Evolutionary conservation across 1,284 basidiomycete species (phyloP).

Genomic region (Mixia osmundae): DNA sequence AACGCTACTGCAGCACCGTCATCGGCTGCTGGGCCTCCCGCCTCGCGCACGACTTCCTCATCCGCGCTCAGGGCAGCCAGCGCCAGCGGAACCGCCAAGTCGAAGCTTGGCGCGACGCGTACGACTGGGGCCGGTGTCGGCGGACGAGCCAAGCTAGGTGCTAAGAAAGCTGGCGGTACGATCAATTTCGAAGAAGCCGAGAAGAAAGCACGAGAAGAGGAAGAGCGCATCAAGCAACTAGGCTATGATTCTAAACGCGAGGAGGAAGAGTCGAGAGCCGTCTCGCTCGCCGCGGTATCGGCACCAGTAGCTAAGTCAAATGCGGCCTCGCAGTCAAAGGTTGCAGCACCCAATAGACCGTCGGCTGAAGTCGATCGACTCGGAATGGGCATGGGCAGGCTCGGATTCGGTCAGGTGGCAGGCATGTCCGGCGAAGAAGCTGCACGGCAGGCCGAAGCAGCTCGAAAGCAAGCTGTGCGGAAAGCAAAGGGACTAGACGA

Average conservation of each 20-base stretch:
- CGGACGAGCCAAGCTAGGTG: conserved; percentile 36
- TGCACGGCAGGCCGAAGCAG: conserved; percentile 13
- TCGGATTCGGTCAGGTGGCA: conserved; percentile 59
- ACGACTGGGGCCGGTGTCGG: conserved; percentile 31
- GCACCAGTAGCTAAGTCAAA: conserved; percentile 20
- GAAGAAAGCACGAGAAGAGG: conserved; percentile 61
- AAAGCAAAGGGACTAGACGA: conserved; percentile 11
- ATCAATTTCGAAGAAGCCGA: conserved; percentile 85
- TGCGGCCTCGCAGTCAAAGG: conserved; percentile 5
- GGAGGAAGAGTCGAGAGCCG: conserved; percentile 35
- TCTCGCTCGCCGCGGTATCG: conserved; percentile 26
- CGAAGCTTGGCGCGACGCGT: conserved; percentile 24
- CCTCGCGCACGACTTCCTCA: conserved; percentile 26
- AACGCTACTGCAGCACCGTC: conserved; percentile 15
- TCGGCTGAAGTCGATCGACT: conserved; percentile 34
- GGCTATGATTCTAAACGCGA: conserved; percentile 67
- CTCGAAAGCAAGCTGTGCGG: conserved; percentile 12
- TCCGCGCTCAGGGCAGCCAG: conserved; percentile 26
- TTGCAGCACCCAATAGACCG: conserved; percentile 6
- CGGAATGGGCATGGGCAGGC: conserved; percentile 54
- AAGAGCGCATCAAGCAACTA: conserved; percentile 62
- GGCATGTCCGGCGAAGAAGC: conserved; percentile 17
- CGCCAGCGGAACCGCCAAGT: conserved; percentile 34
- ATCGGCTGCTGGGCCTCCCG: too few species aligned
- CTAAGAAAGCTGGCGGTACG: conserved; percentile 42